phyloP scores from a whole-genome alignment of 2,329 filamentous ascomycete genomes.

The Nemania bipapillata region DNA sequence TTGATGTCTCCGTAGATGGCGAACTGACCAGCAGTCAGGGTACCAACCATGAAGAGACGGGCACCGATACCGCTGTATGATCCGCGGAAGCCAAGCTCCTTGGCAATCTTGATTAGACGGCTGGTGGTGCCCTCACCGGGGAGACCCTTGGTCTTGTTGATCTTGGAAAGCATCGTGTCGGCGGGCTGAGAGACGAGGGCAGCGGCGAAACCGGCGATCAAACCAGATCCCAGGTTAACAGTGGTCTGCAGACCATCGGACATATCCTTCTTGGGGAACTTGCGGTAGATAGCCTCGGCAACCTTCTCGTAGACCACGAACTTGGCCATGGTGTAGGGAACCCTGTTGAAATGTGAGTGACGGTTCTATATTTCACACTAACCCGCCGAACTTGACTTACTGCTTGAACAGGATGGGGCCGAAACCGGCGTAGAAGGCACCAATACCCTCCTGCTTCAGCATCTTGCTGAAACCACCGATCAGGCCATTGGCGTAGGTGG shows the following conservation, averaged over 20 bases:
- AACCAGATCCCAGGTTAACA: conserved; percentile 78
- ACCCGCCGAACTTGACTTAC: conserved; percentile 55
- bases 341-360: conserved; percentile 56
- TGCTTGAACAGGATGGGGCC: conserved; percentile 78
- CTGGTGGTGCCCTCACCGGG: conserved; percentile 77
- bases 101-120: conserved; percentile 78
- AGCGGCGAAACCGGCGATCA: conserved; percentile 80
- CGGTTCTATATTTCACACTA: neutral
- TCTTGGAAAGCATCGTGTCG: conserved; percentile 84
- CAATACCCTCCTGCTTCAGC: conserved; percentile 73
- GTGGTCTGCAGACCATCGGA: conserved; percentile 71
- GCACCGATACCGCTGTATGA: conserved; percentile 77
- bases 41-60: conserved; percentile 78
- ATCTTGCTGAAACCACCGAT: conserved; percentile 76
- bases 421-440: conserved; percentile 81
- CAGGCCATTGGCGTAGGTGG: conserved; percentile 75
- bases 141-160: conserved; percentile 81
- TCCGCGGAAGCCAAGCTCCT: conserved; percentile 76
- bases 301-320: conserved; percentile 85
- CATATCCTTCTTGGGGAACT: conserved; percentile 70
- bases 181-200: conserved; percentile 80
- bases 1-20: conserved; percentile 71
- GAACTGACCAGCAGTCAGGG: conserved; percentile 76
- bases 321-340: conserved; percentile 84
- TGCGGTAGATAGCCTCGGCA: conserved; percentile 70